Evolutionary conservation across 441 rosid genomes (phyloP), one percentile per base, ranked within the genome.

Genomic region (Manihot esculenta): DNA sequence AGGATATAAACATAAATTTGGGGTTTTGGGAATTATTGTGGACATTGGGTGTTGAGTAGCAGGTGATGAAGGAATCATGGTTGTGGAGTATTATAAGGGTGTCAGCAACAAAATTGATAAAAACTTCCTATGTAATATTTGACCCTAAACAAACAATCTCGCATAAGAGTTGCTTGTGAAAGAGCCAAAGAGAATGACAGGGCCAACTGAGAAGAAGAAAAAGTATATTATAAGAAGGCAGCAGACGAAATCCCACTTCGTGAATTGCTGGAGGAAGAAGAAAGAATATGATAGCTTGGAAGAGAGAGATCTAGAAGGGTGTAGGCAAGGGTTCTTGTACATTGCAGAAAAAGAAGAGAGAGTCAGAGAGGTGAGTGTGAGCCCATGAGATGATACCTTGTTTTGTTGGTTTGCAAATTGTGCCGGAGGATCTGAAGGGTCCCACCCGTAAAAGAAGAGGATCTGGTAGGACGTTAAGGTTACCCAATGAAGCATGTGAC

Each of bases 21-120:
- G 79, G 70, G 72, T 67, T 64, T 49, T 59, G 17, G 74, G 62
- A 47, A 49, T 12, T 47, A 62, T 12, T 21, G 71, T 35, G 10
- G 26, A 21, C 14, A 48, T 35, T 56, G 83, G 70, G 14, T 26
- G 77, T 73, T 38, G 18, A 58, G 53, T n/a, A 44, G 72, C 53
- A 45, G 66, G 10, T 51, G 72, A 33, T 27, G 74, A 78, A 73
- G 42, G 63, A 78, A 67, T 41, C 79, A 79, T 79, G 27, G 42
- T 68, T 68, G 42, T 38, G 7, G 42, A 38, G 42, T 38, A 38
- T 38, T 38, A 38, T 38, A 7, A 38, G 42, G 42, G n/a, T n/a
- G n/a, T n/a, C n/a, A n/a, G n/a, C n/a, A n/a, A n/a, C n/a, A n/a
- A n/a, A n/a, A n/a, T 38, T 26, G 38, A 27, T n/a, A 23, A 18